Evolutionary conservation across 1,284 basidiomycete species (phyloP), one percentile per base, ranked within the genome.

Genomic region (Inonotus hispidus): DNA sequence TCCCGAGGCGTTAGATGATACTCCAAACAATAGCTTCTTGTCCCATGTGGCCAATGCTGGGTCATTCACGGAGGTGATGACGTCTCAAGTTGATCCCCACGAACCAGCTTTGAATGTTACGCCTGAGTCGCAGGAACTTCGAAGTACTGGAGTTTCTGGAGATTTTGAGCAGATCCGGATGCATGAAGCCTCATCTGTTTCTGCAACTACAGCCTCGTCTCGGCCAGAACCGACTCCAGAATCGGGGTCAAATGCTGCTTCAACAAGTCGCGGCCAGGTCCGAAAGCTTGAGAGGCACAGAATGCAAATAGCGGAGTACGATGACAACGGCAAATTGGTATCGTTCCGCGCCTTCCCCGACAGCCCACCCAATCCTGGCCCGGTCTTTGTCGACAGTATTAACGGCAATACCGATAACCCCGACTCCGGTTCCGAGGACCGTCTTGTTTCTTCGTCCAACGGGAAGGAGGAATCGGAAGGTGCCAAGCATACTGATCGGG

Each of bases 91-190:
- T 16, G 14, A 27, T n/a, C 7, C 16, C 14, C 50, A 35, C 14
- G 27, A n/a, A 35, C 50, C 50, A 8, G 27, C 32, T 52, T 5
- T 27, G 13, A 27, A 29, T 16, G 50, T 2, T 4, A 23, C 25
- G 2, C 50, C 25, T 8, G 29, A 27, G 29, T 35, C 25, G 8
- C 27, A n/a, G 29, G 50, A 29, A 27, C 50, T 19, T 14, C 25
- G n/a, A 27, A 49, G 37, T n/a, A 45, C 53, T 14, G 54, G 54
- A 16, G 41, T 61, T n/a, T 39, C 55, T 25, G 39, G 46, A 29
- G 43, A 49, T 23, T 56, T 61, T 27, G 60, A 61, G 54, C 54
- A 61, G n/a, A 61, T 61, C 3, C 37, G 25, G 19, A 56, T 61
- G 60, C 45, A 61, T 16, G 54, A 61, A 21, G 55, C 7, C 8